Conservation (phyloP, 768 basidiomycete genomes). For the Russula sp. region DNA sequence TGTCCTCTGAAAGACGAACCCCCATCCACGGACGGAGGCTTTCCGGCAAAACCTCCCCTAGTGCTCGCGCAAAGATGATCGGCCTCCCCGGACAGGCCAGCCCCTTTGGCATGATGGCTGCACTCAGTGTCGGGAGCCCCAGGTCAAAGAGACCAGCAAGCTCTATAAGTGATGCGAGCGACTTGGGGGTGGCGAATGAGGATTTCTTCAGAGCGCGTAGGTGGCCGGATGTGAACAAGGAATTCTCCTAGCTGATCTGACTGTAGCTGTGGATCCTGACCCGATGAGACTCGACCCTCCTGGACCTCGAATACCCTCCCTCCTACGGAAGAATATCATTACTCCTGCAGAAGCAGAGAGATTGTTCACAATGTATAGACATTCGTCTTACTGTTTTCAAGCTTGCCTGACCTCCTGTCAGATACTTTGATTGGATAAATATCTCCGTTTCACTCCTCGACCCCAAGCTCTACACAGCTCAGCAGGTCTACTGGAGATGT, state of each 20-base stretch:
- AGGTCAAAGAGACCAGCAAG: constrained; percentile 24
- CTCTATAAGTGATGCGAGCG: constrained; percentile 25
- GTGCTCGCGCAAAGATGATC: constrained; percentile 42
- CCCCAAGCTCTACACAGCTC: constrained; percentile 78
- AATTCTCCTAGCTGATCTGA: not conserved
- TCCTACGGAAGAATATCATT: constrained; percentile 24
- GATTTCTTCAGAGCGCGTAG: constrained; percentile 54
- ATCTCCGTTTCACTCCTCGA: constrained; percentile 77
- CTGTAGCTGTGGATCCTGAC: constrained; percentile 14
- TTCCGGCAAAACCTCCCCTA: constrained; percentile 27
- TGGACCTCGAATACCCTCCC: constrained; percentile 17
- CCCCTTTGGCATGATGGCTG: constrained; percentile 75
- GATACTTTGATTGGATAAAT: constrained; percentile 66
- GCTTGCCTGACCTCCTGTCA: constrained; percentile 7
- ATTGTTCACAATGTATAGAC: constrained; percentile 23
- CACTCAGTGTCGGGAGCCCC: constrained; percentile 45
- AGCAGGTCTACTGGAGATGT: constrained; percentile 72
- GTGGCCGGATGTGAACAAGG: not conserved
- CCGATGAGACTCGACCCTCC: constrained; percentile 13
- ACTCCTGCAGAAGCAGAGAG: constrained; percentile 23
- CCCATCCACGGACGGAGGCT: constrained; percentile 23
- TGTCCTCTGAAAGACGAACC: constrained; percentile 34
- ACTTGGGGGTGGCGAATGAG: constrained; percentile 48
- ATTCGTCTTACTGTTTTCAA: not conserved
- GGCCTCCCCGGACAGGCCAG: constrained; percentile 55